Evolutionary conservation across 1,139 yeast species (phyloP), one percentile per base, ranked within the genome.

Genomic region (Geotrichum aggregatum): DNA sequence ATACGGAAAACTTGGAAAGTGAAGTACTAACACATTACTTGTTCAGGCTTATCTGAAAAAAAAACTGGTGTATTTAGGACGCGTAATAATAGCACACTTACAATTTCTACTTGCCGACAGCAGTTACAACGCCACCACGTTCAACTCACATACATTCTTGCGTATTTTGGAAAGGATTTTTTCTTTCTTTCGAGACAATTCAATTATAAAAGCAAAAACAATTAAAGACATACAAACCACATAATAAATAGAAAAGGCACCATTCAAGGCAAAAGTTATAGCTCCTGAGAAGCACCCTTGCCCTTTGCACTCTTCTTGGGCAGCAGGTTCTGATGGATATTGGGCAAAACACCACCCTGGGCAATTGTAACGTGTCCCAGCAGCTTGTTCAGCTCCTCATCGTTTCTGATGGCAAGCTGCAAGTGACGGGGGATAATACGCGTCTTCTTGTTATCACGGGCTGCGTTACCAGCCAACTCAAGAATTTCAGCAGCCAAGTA

Each of bases 401-500:
- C 96, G 75, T 92, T 92, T 83, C 98, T 86, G 79, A 91, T 91
- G 70, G 98, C 98, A 69, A 91, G 83, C 76, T 91, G 97, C 73
- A 91, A 82, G 74, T 91, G 98, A 82, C 98, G 89, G 75, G 98
- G 98, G 63, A 92, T 89, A 67, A 91, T 91, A 85, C 98, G 91
- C 65, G 96, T 86, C 80, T 91, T 91, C 79, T 89, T 89, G 83
- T 91, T 87, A 71, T 91, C 98, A 77, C 96, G 88, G 55, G 98
- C 97, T 59, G 98, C 98, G 75, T 91, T 92, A 79, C 98, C 98
- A 58, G 98, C 98, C 78, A 91, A 83, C 78, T 91, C 98, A 66
- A 91, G 81, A 61, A 91, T 89, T 82, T 91, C 98, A 61, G 97
- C 97, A 63, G 97, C 91, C 70, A 91, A 80, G 73, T 91, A 91